Evolutionary conservation across 23 red algal species (phyloP).

Genomic region (Gracilaria vermiculophylla): DNA sequence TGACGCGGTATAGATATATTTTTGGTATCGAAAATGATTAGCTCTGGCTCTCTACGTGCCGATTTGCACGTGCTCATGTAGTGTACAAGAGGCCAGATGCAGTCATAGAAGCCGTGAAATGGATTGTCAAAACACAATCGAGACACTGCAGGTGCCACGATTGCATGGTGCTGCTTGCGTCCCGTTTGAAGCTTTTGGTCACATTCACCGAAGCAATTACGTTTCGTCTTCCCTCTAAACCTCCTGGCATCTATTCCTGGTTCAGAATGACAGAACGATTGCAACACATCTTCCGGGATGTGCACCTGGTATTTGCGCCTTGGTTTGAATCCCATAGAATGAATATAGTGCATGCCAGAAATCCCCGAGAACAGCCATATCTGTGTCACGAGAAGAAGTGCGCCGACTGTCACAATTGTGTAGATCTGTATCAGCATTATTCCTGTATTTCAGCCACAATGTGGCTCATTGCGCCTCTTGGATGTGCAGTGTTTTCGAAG

Average conservation of each 20-base stretch:
- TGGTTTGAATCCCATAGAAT: background rate
- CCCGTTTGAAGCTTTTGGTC: background rate
- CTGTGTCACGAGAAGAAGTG: background rate
- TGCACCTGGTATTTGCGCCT: background rate
- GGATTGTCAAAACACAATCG: slow-evolving; percentile 24
- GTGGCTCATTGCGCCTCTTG: background rate
- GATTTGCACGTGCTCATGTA: slow-evolving; percentile 13
- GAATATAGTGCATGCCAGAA: background rate
- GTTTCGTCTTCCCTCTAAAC: background rate
- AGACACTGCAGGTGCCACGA: slow-evolving; percentile 11
- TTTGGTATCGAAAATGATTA: slow-evolving; percentile 2
- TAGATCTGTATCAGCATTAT: background rate
- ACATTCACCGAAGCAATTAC: slow-evolving; percentile 27
- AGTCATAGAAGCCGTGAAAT: slow-evolving; percentile 55
- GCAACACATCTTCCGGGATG: background rate
- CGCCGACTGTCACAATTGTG: background rate
- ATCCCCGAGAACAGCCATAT: background rate
- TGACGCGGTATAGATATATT: background rate
- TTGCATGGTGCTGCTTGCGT: background rate
- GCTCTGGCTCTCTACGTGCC: background rate
- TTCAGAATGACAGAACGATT: slow-evolving; percentile 31
- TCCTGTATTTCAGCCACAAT: too few relatives aligned
- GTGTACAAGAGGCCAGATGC: slow-evolving; percentile 47
- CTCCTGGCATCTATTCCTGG: slow-evolving; percentile 12
- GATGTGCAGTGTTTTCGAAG: too few relatives aligned